Evolutionary conservation across 1,139 yeast species (phyloP).

Genomic region (Hyphopichia burtonii): DNA sequence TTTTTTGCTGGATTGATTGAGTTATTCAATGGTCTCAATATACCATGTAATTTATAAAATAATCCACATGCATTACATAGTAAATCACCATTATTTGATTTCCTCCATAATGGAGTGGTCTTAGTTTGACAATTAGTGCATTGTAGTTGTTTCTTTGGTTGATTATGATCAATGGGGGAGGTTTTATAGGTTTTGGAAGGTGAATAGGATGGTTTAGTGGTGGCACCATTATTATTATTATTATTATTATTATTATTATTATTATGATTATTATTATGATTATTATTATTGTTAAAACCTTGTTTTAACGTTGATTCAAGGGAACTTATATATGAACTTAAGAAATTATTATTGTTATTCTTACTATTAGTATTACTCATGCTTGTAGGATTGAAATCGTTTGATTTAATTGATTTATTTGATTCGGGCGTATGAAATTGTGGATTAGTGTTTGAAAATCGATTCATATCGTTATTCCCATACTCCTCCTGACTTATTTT

Average conservation of each 20-base stretch:
- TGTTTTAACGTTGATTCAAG: slow-evolving; percentile 37
- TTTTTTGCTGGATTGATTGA: slow-evolving; percentile 9
- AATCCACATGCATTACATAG: slow-evolving; percentile 51
- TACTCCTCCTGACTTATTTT: slow-evolving; percentile 44
- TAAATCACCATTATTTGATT: slow-evolving; percentile 43
- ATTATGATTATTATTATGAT: too few species aligned
- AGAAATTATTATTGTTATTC: slow-evolving; percentile 21
- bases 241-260: too few species aligned
- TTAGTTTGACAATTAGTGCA: slow-evolving; percentile 47
- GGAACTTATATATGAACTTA: slow-evolving; percentile 41
- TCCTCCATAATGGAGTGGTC: slow-evolving; percentile 50
- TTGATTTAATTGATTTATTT: slow-evolving; percentile 1
- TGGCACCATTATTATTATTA: slow-evolving; percentile 8
- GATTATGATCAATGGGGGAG: slow-evolving; percentile 2
- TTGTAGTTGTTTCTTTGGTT: slow-evolving; percentile 27
- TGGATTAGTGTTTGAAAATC: neutral
- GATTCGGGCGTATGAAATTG: neutral
- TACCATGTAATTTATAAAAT: slow-evolving; percentile 47
- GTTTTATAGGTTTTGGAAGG: slow-evolving; percentile 12
- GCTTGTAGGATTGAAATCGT: neutral
- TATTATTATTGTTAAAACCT: too few species aligned
- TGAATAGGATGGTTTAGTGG: slow-evolving; percentile 5
- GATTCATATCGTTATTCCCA: slow-evolving; percentile 1
- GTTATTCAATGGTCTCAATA: slow-evolving; percentile 38
- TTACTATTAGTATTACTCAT: neutral